phyloP scores from a whole-genome alignment of 805 yeast genomes.

The Candida broadrunensis region DNA sequence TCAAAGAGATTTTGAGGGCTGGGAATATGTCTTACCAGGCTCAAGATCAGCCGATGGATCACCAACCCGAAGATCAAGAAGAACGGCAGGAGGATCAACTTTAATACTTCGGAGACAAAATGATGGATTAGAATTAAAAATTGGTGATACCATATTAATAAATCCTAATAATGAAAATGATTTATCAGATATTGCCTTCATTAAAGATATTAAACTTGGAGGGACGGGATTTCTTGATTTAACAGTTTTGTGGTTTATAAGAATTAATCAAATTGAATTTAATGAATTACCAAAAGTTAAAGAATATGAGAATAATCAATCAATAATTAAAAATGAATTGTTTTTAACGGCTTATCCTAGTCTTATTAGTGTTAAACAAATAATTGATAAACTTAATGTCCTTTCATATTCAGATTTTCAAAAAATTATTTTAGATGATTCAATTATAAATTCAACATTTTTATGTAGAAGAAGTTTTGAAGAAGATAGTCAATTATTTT shows the following conservation, averaged over 20 bases:
- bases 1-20: slow-evolving; percentile 21
- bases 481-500: slow-evolving; percentile 26
- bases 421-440: slow-evolving; percentile 31
- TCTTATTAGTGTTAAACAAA: slow-evolving; percentile 40
- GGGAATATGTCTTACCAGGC: slow-evolving; percentile 27
- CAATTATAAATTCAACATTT: slow-evolving; percentile 26
- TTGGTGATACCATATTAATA: slow-evolving; percentile 53
- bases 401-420: slow-evolving; percentile 33
- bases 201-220: slow-evolving; percentile 52
- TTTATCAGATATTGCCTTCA: slow-evolving; percentile 40
- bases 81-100: slow-evolving; percentile 14
- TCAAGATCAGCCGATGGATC: slow-evolving; percentile 8
- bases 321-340: slow-evolving; percentile 38
- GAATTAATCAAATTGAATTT: slow-evolving; percentile 36
- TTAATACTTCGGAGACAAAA: slow-evolving; percentile 26
- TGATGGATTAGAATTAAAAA: slow-evolving; percentile 47
- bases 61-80: slow-evolving; percentile 8
- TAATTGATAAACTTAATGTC: slow-evolving; percentile 45
- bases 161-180: slow-evolving; percentile 24
- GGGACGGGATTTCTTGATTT: slow-evolving; percentile 47
- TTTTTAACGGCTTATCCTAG: slow-evolving; percentile 52
- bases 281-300: neutral
- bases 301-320: neutral
- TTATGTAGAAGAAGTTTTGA: slow-evolving; percentile 44
- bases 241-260: slow-evolving; percentile 46